phyloP scores from a whole-genome alignment of 352 stramenopile genomes.

The Pythium insidiosum region DNA sequence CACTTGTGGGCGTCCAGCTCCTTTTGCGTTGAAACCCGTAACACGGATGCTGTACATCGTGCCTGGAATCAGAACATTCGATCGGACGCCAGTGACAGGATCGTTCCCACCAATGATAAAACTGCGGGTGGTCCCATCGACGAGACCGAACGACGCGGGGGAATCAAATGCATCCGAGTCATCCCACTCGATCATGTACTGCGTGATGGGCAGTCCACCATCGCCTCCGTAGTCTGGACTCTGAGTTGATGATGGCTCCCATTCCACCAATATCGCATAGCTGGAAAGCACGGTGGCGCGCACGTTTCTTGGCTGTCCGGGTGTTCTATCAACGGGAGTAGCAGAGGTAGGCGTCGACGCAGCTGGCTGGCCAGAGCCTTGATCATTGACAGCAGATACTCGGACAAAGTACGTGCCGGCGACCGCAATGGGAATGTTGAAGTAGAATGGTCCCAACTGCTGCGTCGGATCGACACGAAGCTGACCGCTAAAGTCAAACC shows the following conservation, averaged over 20 bases:
- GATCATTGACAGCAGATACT: conserved; percentile 90
- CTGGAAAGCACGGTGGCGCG: conserved; percentile 75
- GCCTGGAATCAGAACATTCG: conserved; percentile 66
- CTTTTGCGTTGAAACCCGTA: conserved; percentile 70
- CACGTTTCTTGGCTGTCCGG: conserved; percentile 56
- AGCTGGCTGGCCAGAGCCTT: conserved; percentile 50
- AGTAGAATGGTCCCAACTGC: conserved; percentile 77
- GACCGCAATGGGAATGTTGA: conserved; percentile 81
- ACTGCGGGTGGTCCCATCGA: conserved; percentile 29
- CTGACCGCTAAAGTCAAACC: conserved; percentile 48
- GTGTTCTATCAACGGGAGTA: conserved; percentile 57
- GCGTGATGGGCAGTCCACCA: conserved; percentile 87
- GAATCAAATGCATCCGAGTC: conserved; percentile 84
- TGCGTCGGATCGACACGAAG: conserved; percentile 30
- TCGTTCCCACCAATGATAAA: conserved; percentile 92
- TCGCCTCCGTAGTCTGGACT: conserved; percentile 87
- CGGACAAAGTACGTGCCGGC: conserved; percentile 80
- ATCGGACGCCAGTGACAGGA: conserved; percentile 89
- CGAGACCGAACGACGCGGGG: conserved; percentile 62
- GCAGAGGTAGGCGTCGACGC: conserved; percentile 38
- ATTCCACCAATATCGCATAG: conserved; percentile 89
- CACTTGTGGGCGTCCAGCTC: conserved; percentile 32
- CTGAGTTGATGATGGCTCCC: conserved; percentile 76
- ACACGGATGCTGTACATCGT: conserved; percentile 74
- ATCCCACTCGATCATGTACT: conserved; percentile 97